Evolutionary conservation across 1,139 yeast species (phyloP), one percentile per base, ranked within the genome.

Genomic region (Zygoascus sp.): DNA sequence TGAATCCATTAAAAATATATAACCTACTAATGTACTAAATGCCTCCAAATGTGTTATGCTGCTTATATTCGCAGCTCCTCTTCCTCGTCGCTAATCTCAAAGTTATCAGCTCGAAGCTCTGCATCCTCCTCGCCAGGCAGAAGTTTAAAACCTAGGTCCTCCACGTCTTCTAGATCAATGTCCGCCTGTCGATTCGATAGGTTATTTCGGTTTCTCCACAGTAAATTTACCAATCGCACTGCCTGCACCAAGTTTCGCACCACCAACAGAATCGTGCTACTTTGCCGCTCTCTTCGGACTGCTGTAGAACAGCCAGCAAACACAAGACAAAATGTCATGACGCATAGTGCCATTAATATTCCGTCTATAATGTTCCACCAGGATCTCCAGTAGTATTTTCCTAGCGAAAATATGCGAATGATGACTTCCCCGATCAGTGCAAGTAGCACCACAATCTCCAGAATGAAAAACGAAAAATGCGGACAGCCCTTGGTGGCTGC

Each of bases 311-410:
- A 53, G 1, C 56, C 56, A 4, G 53, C 56, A 50, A 53, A 53
- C 15, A 53, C 56, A 23, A 53, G 32, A 21, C 53, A 54, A 19
- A 53, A 41, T 5, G 56, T 52, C 17, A 48, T 41, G 2, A 48
- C 45, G 35, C 56, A 53, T n/a, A 51, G 17, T 11, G 49, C 44
- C 55, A 52, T 46, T 40, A 53, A 25, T 3, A 40, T 32, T 3
- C 50, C 55, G 32, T 53, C 56, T 6, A 50, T 44, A 32, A 52
- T 44, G 36, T 53, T 53, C 56, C 56, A 53, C 45, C 47, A 50
- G 2, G 51, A 44, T 25, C 44, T 51, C 55, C 54, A 53, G 30
- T 46, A 53, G 38, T 46, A 47, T 27, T 43, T 37, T 13, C 54
- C 42, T 30, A 53, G 45, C 5, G 54, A 52, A 2, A 53, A 20